phyloP scores from a whole-genome alignment of 495 filamentous ascomycete species.

The Elasticomyces elasticus region DNA sequence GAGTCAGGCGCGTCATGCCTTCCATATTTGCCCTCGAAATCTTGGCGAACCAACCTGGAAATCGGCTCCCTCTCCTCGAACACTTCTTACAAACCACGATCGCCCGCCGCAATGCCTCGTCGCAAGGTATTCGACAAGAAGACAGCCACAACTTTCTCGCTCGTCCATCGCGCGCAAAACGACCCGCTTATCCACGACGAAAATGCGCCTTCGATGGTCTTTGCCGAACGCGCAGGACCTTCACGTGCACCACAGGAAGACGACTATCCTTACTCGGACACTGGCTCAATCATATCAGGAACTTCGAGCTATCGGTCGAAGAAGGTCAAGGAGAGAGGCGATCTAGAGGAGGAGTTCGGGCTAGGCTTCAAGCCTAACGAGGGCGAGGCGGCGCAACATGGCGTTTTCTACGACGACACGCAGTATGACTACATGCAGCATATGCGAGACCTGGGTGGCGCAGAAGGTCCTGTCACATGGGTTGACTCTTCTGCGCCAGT shows the following conservation, averaged over 20 bases:
- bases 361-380: conserved; percentile 69
- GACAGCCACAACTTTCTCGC: conserved; percentile 77
- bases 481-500: conserved; percentile 45
- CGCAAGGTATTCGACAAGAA: conserved; percentile 96
- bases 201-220: conserved; percentile 68
- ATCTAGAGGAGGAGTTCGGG: conserved; percentile 71
- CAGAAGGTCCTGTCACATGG: conserved; percentile 36
- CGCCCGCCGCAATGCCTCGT: conserved; percentile 54
- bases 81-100: no score
- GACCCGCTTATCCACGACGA: conserved; percentile 89
- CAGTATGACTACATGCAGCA: conserved; percentile 99
- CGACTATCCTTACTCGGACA: conserved; percentile 14
- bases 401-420: conserved; percentile 80
- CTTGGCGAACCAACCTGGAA: no score
- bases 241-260: conserved; percentile 8
- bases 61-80: no score
- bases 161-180: conserved; percentile 93
- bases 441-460: conserved; percentile 66
- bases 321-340: conserved; percentile 55
- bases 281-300: conserved; percentile 21
- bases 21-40: no score
- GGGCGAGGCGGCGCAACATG: conserved; percentile 89
- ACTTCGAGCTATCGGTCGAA: conserved; percentile 26
- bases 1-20: no score
- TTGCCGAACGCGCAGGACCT: conserved; percentile 40